Conservation (phyloP, 805 yeast genomes). For the Candida mattraensis region DNA sequence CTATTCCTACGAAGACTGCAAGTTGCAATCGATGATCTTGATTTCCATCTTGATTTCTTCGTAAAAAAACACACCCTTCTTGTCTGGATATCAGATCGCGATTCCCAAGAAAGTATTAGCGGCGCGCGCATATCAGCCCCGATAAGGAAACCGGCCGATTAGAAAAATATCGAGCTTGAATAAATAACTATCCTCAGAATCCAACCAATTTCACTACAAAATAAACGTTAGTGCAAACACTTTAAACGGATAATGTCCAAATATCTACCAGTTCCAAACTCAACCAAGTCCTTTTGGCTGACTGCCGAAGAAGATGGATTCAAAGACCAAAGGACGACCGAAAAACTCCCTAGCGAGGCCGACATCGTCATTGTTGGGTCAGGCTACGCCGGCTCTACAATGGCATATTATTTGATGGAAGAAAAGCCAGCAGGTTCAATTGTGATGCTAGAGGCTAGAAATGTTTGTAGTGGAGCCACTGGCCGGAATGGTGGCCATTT, state of each 20-base stretch:
- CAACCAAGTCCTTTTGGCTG: slow-evolving; percentile 20
- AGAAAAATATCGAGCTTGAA: too few species aligned
- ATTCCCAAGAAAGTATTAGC: too few species aligned
- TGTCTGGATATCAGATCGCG: too few species aligned
- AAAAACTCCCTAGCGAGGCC: slow-evolving; percentile 34
- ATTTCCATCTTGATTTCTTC: too few species aligned
- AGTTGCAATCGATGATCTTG: too few species aligned
- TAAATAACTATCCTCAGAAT: too few species aligned
- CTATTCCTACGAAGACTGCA: too few species aligned
- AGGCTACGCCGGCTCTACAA: slow-evolving; percentile 45
- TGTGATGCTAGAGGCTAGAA: slow-evolving; percentile 38
- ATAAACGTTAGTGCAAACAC: too few species aligned
- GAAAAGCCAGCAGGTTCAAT: slow-evolving; percentile 19
- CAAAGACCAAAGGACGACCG: slow-evolving; percentile 20
- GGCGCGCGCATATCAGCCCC: too few species aligned
- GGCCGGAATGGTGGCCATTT: slow-evolving; percentile 53
- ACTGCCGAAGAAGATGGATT: slow-evolving; percentile 15
- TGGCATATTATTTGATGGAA: slow-evolving; percentile 35
- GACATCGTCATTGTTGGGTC: slow-evolving; percentile 45
- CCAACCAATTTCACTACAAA: too few species aligned
- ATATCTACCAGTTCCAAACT: slow-evolving; percentile 22
- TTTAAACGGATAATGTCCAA: slow-evolving; percentile 8
- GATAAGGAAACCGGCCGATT: too few species aligned
- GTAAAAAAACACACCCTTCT: too few species aligned
- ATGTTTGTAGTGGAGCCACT: slow-evolving; percentile 42